Percentiles rank a stretch among this genome's conserved stretches.
phyloP scores from a whole-genome alignment of 1,139 yeast species.

The Groenewaldozyma sp. region DNA sequence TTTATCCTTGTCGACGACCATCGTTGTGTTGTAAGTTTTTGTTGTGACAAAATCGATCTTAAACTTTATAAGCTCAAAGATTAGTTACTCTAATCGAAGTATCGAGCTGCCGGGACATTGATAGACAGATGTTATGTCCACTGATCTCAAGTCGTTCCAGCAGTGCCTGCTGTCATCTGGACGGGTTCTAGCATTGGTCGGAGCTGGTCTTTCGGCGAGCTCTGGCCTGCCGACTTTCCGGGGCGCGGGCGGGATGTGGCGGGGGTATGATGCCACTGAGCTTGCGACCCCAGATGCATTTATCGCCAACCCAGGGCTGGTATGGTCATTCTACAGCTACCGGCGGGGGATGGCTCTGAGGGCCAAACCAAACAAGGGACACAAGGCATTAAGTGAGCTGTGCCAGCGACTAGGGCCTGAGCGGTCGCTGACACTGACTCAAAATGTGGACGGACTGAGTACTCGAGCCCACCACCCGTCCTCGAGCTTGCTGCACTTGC shows the following conservation, averaged over 20 bases:
- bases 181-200: conserved; percentile 64
- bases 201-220: conserved; percentile 74
- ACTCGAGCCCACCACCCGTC: conserved; percentile 53
- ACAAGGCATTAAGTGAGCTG: conserved; percentile 54
- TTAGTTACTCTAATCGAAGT: too few relatives aligned
- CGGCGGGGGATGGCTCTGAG: conserved; percentile 54
- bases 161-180: conserved; percentile 42
- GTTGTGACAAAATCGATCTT: not conserved
- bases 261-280: conserved; percentile 68
- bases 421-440: conserved; percentile 56
- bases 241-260: conserved; percentile 71
- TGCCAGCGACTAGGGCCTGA: conserved; percentile 29
- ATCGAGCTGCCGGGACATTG: not conserved
- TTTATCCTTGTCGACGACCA: conserved; percentile 5
- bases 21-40: not conserved
- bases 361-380: conserved; percentile 69
- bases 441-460: conserved; percentile 73
- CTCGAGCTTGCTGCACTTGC: conserved; percentile 51
- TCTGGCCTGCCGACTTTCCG: conserved; percentile 72
- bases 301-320: conserved; percentile 69
- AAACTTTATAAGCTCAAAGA: too few relatives aligned
- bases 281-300: conserved; percentile 90
- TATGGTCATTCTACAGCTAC: conserved; percentile 81
- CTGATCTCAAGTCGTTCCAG: conserved; percentile 44
- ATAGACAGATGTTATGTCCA: conserved; percentile 11